Evolutionary conservation across 768 basidiomycete species (phyloP).

Genomic region (Grammothele lineata): DNA sequence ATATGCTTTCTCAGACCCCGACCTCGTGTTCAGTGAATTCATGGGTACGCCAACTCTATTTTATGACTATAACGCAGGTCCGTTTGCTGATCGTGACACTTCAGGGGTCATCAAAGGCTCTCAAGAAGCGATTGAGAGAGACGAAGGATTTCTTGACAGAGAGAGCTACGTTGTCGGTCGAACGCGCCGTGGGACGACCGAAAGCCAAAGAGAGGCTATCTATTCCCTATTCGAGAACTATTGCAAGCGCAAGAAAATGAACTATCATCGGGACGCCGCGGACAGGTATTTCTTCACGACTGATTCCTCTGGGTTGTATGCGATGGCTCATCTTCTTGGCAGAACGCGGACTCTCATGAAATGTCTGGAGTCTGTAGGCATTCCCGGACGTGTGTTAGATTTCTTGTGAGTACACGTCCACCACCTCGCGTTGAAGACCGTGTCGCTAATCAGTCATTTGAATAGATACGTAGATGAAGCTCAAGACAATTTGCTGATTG

Average conservation of each 20-base stretch:
- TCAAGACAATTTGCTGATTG: slow-evolving; percentile 68
- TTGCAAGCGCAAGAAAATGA: slow-evolving; percentile 37
- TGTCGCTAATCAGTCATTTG: no score
- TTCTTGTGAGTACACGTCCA: no score
- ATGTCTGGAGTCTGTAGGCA: no score
- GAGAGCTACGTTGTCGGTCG: slow-evolving; percentile 39
- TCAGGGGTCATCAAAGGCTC: slow-evolving; percentile 67
- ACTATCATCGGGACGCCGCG: slow-evolving; percentile 49
- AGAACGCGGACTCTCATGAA: slow-evolving; percentile 3
- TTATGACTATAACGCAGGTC: no score
- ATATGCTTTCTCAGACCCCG: slow-evolving; percentile 46
- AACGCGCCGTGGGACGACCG: slow-evolving; percentile 45
- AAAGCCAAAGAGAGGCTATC: slow-evolving; percentile 39
- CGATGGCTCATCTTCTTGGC: no score
- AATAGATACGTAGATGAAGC: slow-evolving; percentile 69
- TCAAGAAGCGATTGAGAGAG: slow-evolving; percentile 39
- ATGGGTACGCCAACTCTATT: slow-evolving; percentile 40
- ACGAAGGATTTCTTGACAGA: slow-evolving; percentile 36
- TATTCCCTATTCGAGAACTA: slow-evolving; percentile 56
- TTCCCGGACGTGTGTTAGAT: no score
- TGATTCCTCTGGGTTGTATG: no score
- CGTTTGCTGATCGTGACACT: no score
- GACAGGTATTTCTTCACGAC: no score
- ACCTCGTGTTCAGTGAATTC: slow-evolving; percentile 60
- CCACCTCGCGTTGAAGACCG: no score